Base-by-base conservation (phyloP, 441 rosid genomes). In the Euphorbia corollata region DNA sequence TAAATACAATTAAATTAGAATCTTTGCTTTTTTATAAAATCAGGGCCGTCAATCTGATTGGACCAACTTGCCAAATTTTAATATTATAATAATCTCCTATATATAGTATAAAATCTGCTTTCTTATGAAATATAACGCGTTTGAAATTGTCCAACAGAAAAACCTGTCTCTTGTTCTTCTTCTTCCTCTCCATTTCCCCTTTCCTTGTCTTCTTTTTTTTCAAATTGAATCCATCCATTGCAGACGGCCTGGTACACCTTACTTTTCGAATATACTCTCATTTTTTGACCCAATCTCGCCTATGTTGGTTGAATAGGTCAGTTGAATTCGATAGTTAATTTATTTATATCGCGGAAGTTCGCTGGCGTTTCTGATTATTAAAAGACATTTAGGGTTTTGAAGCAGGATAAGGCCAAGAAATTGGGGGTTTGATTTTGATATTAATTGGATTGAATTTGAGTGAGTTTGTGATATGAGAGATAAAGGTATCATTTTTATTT, bases 61-160 rank as follows among this genome's bases (percentile, higher is more conserved):
- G 47, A 57, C 51, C 48, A 32, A 6, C 41, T 7, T 8, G 15
- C 1, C n/a, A 7, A 1, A 15, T 12, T 3, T 51, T 50, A 50
- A 50, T 50, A 45, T 12, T 45, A 45, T 45, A 0, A 45, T 50
- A 50, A 18, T n/a, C 3, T 23, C 22, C 1, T 57, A 27, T 20
- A 20, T 55, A 55, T 55, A 22, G 59, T 6, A 55, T 55, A 12
- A 57, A 57, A 23, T 8, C 15, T 20, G 0, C 4, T 10, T 0
- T 8, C 8, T 2, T 22, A 6, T 27, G 3, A 6, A 9, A 45
- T 27, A 22, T 45, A 34, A 63, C 61, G 64, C 63, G 63, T 51
- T 67, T 65, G 77, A 74, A 72, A 36, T 59, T 2, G 78, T 70
- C 81, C 74, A 78, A 64, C 87, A 34, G 77, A 66, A 78, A 69